Conservation (phyloP, 306 rosid genomes). For the Citrullus mucosospermus region DNA sequence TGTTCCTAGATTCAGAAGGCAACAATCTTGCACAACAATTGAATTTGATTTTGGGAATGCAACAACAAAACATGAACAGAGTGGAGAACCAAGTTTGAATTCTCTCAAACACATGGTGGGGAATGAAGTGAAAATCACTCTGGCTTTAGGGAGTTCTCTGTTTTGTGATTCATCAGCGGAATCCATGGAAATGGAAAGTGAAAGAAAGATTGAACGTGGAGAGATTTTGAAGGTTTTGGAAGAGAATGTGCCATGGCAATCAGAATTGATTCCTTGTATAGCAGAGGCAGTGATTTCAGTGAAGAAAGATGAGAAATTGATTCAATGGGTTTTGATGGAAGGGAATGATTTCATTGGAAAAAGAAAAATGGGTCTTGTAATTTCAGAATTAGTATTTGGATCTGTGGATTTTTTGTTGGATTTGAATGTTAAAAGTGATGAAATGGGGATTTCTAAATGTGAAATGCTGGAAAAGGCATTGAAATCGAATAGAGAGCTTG, state of each 20-base stretch:
- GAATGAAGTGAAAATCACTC: slow-evolving; percentile 59
- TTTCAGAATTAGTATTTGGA: slow-evolving; percentile 65
- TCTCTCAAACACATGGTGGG: slow-evolving; percentile 42
- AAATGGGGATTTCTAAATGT: slow-evolving; percentile 15
- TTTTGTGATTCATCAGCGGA: slow-evolving; percentile 40
- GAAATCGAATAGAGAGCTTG: slow-evolving; percentile 41
- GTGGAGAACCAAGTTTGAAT: slow-evolving; percentile 35
- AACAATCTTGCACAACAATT: slow-evolving; percentile 57
- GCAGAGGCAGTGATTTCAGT: slow-evolving; percentile 48
- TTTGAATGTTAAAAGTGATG: slow-evolving; percentile 33
- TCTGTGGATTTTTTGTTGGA: slow-evolving; percentile 45
- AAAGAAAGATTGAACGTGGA: slow-evolving; percentile 31
- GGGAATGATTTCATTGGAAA: slow-evolving; percentile 73
- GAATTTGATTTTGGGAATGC: slow-evolving; percentile 62
- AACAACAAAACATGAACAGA: slow-evolving; percentile 17
- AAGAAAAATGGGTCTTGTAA: slow-evolving; percentile 48
- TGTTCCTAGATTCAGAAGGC: slow-evolving; percentile 45
- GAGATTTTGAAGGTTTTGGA: slow-evolving; percentile 53
- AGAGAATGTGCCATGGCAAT: slow-evolving; percentile 97
- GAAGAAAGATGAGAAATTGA: slow-evolving; percentile 19
- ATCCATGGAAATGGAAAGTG: slow-evolving; percentile 27
- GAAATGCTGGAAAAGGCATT: slow-evolving; percentile 35
- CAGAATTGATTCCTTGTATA: slow-evolving; percentile 55
- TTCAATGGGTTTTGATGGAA: slow-evolving; percentile 53
- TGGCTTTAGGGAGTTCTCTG: slow-evolving; percentile 61